Percentiles rank a stretch among this genome's conserved stretches.
Conservation (phyloP, 2,329 filamentous ascomycete species). For the Madurella fahalii region DNA sequence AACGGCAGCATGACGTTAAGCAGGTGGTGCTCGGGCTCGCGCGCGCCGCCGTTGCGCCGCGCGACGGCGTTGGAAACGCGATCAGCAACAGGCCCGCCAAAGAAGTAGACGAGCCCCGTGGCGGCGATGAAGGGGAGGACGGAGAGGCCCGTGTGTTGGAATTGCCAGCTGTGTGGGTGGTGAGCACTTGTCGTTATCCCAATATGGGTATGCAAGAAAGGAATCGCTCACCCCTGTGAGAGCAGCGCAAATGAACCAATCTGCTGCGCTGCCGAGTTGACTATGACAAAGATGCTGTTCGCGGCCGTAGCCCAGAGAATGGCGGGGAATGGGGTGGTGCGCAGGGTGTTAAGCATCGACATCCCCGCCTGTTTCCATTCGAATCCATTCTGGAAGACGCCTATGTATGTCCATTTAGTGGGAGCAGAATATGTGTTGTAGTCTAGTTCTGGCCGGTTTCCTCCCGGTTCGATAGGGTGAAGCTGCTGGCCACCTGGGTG, state of each 20-base stretch:
- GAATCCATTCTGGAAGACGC: constrained; percentile 30
- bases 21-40: constrained; percentile 34
- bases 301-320: constrained; percentile 32
- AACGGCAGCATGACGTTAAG: constrained; percentile 32
- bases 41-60: constrained; percentile 25
- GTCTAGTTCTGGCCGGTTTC: constrained; percentile 30
- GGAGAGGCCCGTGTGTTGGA: constrained; percentile 29
- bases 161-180: constrained; percentile 22
- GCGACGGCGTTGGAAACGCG: constrained; percentile 29
- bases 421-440: constrained; percentile 25
- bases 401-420: constrained; percentile 31
- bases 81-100: constrained; percentile 31
- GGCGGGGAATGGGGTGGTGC: constrained; percentile 32
- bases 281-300: constrained; percentile 29
- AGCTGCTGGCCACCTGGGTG: constrained; percentile 21
- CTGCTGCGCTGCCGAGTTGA: constrained; percentile 29
- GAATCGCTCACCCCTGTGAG: constrained; percentile 22
- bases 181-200: too few species aligned
- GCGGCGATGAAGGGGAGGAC: constrained; percentile 26
- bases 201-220: background rate
- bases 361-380: constrained; percentile 26
- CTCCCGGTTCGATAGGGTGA: constrained; percentile 26
- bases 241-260: constrained; percentile 26
- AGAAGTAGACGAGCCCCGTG: constrained; percentile 22
- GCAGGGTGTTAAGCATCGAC: constrained; percentile 29